Percentiles rank a stretch among this genome's conserved stretches.
phyloP scores from a whole-genome alignment of 768 basidiomycete genomes.

The Rhodotorula diobovata region DNA sequence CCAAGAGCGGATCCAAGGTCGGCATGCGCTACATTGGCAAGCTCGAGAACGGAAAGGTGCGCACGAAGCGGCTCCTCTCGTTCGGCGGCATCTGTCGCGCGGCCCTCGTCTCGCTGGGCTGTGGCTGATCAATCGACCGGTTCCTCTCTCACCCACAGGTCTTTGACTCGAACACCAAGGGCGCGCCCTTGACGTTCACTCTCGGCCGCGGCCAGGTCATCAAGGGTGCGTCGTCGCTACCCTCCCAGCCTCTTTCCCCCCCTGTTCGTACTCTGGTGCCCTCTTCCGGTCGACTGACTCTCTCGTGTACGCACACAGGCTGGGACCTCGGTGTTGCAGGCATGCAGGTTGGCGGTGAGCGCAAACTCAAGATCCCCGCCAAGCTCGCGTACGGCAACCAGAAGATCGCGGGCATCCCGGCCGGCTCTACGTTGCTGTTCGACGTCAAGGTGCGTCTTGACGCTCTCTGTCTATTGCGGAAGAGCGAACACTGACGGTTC shows the following conservation, averaged over 20 bases:
- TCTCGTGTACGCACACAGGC: constrained; percentile 47
- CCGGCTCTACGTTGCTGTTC: constrained; percentile 10
- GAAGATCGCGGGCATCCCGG: constrained; percentile 46
- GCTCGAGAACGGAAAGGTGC: constrained; percentile 54
- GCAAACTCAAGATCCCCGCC: constrained; percentile 64
- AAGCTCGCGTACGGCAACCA: constrained; percentile 55
- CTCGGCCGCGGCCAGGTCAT: constrained; percentile 87
- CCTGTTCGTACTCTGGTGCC: not conserved
- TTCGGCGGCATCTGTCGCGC: not conserved
- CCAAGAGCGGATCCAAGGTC: constrained; percentile 77
- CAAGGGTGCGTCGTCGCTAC: constrained; percentile 44
- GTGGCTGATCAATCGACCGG: not conserved
- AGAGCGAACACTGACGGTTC: not conserved
- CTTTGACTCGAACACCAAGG: constrained; percentile 77
- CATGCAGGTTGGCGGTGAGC: constrained; percentile 83
- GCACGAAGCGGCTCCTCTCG: not conserved
- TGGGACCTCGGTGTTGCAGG: constrained; percentile 78
- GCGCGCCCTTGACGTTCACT: constrained; percentile 67
- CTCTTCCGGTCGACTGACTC: not conserved
- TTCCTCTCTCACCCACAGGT: not conserved
- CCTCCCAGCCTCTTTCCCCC: not conserved
- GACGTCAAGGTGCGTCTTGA: constrained; percentile 12
- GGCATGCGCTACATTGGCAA: constrained; percentile 92
- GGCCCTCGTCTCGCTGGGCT: no score
- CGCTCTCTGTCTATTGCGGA: not conserved